Evolutionary conservation across 768 basidiomycete genomes (phyloP).

Genomic region (Tricholoma sp.): DNA sequence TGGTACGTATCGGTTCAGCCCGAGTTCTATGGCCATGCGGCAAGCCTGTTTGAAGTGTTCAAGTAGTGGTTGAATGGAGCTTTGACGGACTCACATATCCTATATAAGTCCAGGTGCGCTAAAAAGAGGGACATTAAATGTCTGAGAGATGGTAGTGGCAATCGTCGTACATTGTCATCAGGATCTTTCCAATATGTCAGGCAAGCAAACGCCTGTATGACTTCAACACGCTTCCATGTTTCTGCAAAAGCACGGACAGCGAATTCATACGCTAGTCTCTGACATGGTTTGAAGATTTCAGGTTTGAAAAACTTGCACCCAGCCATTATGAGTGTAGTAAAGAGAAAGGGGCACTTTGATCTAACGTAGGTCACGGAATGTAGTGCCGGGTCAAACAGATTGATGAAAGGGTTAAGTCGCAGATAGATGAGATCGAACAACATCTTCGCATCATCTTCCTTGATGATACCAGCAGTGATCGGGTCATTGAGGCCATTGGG

Average conservation of each 20-base stretch:
- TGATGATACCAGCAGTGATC: constrained; percentile 63
- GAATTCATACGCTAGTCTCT: constrained; percentile 68
- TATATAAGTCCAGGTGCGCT: constrained; percentile 87
- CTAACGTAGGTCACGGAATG: constrained; percentile 82
- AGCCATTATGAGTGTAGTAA: constrained; percentile 80
- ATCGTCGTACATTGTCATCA: constrained; percentile 63
- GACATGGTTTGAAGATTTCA: constrained; percentile 59
- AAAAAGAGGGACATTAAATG: constrained; percentile 12
- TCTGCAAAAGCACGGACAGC: constrained; percentile 76
- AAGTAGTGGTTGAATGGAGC: background rate
- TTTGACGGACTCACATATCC: constrained; percentile 57
- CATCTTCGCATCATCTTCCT: constrained; percentile 62
- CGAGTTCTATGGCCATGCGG: constrained; percentile 83
- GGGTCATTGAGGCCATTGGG: constrained; percentile 54
- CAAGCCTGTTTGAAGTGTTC: constrained; percentile 48
- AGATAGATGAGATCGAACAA: constrained; percentile 78
- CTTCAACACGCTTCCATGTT: constrained; percentile 77
- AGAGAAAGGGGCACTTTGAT: constrained; percentile 73
- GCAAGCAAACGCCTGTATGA: constrained; percentile 86
- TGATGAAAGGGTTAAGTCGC: constrained; percentile 86
- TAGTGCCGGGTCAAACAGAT: constrained; percentile 82
- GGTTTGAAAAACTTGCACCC: constrained; percentile 81
- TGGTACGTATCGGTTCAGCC: constrained; percentile 65
- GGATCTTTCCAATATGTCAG: constrained; percentile 89
- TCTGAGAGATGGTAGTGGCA: constrained; percentile 6